These are phyloP conservation scores for Pichia kluyveri DNA, from an alignment of 805 yeast species.

Conservation along the genomic window DNA sequence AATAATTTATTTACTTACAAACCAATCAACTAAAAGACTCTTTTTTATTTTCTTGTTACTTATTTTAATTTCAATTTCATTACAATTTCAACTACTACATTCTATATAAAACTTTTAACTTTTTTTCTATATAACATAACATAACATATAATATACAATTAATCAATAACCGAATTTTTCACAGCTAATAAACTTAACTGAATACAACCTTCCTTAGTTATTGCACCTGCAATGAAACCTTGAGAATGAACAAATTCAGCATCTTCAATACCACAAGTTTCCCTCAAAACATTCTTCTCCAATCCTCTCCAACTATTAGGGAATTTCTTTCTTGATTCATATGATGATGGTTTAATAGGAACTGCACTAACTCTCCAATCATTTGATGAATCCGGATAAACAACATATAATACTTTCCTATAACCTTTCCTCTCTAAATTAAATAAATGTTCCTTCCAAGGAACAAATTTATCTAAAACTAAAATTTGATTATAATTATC, in stretches of 20 bases:
- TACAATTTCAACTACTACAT: not conserved
- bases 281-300: conserved; percentile 70
- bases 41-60: no score
- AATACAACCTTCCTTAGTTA: conserved; percentile 50
- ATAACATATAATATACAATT: not conserved
- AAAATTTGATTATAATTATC: conserved; percentile 37
- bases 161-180: not conserved
- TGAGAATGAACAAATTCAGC: conserved; percentile 90
- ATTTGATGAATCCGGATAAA: conserved; percentile 61
- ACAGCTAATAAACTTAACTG: conserved; percentile 3
- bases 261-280: conserved; percentile 65
- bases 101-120: not conserved
- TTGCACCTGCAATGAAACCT: conserved; percentile 93
- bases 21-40: not conserved
- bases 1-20: not conserved
- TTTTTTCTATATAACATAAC: not conserved
- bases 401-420: conserved; percentile 56
- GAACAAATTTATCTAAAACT: conserved; percentile 62
- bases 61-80: no score
- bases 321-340: conserved; percentile 73
- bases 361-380: conserved; percentile 88
- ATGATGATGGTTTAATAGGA: conserved; percentile 60
- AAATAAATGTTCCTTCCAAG: conserved; percentile 64
- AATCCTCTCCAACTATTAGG: conserved; percentile 90
- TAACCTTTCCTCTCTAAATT: not conserved